A percentile compares a stretch with the other conserved stretches of the same genome.
These are phyloP conservation scores for Fusarium kyushuense DNA, from an alignment of 2,329 filamentous ascomycete species.

Conservation along the genomic window DNA sequence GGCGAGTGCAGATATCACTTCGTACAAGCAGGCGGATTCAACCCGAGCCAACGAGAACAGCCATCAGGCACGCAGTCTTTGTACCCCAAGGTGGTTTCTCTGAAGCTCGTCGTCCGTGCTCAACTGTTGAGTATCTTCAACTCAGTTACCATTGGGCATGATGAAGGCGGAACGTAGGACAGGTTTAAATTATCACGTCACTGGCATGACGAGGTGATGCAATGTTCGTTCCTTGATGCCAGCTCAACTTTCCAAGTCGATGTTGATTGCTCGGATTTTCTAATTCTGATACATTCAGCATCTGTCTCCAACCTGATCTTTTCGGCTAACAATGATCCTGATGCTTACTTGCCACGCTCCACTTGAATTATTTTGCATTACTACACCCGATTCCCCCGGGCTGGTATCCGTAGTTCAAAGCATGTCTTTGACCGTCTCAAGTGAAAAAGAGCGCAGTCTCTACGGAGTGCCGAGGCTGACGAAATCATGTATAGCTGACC, in stretches of 20 bases:
- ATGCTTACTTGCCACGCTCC: background rate
- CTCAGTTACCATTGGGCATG: slow-evolving; percentile 26
- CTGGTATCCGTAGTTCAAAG: slow-evolving; percentile 11
- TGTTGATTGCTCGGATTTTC: background rate
- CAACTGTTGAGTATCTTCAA: slow-evolving; percentile 22
- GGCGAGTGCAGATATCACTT: slow-evolving; percentile 20
- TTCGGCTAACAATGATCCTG: slow-evolving; percentile 13
- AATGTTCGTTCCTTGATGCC: slow-evolving; percentile 23
- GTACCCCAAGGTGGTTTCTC: slow-evolving; percentile 9
- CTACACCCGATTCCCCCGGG: slow-evolving; percentile 17
- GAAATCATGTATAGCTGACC: slow-evolving; percentile 9
- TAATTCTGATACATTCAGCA: background rate
- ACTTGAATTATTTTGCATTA: slow-evolving; percentile 8
- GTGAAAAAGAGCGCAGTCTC: slow-evolving; percentile 28
- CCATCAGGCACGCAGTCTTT: slow-evolving; percentile 3
- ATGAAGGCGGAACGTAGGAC: background rate
- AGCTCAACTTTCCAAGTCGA: slow-evolving; percentile 1
- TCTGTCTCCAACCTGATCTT: slow-evolving; percentile 10
- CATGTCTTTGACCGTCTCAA: slow-evolving; percentile 23
- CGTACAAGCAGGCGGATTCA: slow-evolving; percentile 10
- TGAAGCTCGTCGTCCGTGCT: slow-evolving; percentile 22
- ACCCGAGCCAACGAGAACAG: slow-evolving; percentile 26
- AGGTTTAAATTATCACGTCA: slow-evolving; percentile 16
- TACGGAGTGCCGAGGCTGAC: slow-evolving; percentile 34
- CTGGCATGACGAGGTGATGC: slow-evolving; percentile 36